Evolutionary conservation across 2,329 filamentous ascomycete genomes (phyloP), one percentile per base, ranked within the genome.

Genomic region (Ilyonectria destructans): DNA sequence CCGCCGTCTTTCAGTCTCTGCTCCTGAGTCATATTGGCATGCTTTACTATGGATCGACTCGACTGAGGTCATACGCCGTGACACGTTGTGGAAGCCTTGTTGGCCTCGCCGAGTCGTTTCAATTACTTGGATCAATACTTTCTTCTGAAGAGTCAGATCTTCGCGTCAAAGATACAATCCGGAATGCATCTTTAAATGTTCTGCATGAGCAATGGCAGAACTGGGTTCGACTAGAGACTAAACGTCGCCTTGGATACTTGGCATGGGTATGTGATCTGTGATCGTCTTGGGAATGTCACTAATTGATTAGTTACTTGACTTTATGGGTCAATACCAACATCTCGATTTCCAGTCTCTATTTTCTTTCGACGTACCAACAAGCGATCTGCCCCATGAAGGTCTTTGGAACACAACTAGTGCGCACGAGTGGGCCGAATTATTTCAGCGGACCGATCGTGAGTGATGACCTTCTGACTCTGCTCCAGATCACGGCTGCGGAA

Each of bases 21-120:
- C 49, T 74, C 0, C 10, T 74, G 5, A 74, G 58, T 9, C 71
- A 74, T 5, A 62, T 72, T 2, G 59, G 65, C 0, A 40, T 65
- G 8, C 4, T 65, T 0, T 72, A 69, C 7, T 65, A 67, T 21
- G 65, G 69, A 2, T 46, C 55, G 5, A 55, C 5, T 29, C 40
- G n/a, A 21, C 51, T 31, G 46, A 62, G 29, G 6, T 62, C 9
- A 52, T 48, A 55, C 21, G n/a, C 58, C 6, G 23, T 59, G 19
- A 33, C 54, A 15, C 54, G 29, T 10, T 49, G 51, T 15, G 49
- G 59, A 10, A n/a, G 23, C 6, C 35, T 62, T 31, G 26, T 51
- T 15, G 43, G 33, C 58, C 33, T 52, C 21, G 45, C 31, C 15
- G 23, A 52, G 46, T 31, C n/a, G 7, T 29, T 40, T 21, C 29